Conservation (phyloP, 225 moss, liverwort and hornwort species). For the Asterella californica region DNA sequence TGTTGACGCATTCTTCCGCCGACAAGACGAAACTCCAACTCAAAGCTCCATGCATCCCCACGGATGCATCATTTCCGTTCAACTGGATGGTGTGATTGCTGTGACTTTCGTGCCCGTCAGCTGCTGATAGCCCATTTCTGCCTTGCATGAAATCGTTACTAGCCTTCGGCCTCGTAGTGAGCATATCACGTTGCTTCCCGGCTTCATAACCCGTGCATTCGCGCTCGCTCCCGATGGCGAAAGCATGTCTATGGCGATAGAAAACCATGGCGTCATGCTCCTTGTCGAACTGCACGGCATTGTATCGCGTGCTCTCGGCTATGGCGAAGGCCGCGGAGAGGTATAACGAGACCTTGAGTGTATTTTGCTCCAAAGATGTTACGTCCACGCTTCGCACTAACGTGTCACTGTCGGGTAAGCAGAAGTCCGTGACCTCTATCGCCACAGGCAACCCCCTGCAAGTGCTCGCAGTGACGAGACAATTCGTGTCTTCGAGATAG, state of each 20-base stretch:
- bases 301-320: slow-evolving; percentile 43
- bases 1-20: slow-evolving; percentile 18
- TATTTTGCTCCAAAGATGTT: slow-evolving; percentile 22
- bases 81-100: slow-evolving; percentile 11
- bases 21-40: slow-evolving; percentile 32
- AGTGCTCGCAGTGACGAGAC: slow-evolving; percentile 33
- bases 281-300: slow-evolving; percentile 32
- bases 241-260: slow-evolving; percentile 37
- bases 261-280: slow-evolving; percentile 32
- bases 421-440: slow-evolving; percentile 39
- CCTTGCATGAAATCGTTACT: not conserved
- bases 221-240: slow-evolving; percentile 31
- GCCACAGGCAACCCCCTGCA: slow-evolving; percentile 29
- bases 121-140: not conserved
- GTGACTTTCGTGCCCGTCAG: slow-evolving; percentile 24
- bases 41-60: slow-evolving; percentile 38
- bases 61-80: slow-evolving; percentile 30
- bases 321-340: slow-evolving; percentile 33
- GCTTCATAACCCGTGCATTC: slow-evolving; percentile 41
- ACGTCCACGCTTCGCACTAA: slow-evolving; percentile 33
- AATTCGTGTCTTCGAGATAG: slow-evolving; percentile 38
- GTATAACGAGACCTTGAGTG: slow-evolving; percentile 17
- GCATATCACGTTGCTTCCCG: slow-evolving; percentile 18
- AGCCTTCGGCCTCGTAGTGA: slow-evolving; percentile 7
- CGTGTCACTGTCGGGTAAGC: slow-evolving; percentile 36